Base-by-base conservation (phyloP, 2,329 filamentous ascomycete genomes). In the Pezicula neosporulosa region DNA sequence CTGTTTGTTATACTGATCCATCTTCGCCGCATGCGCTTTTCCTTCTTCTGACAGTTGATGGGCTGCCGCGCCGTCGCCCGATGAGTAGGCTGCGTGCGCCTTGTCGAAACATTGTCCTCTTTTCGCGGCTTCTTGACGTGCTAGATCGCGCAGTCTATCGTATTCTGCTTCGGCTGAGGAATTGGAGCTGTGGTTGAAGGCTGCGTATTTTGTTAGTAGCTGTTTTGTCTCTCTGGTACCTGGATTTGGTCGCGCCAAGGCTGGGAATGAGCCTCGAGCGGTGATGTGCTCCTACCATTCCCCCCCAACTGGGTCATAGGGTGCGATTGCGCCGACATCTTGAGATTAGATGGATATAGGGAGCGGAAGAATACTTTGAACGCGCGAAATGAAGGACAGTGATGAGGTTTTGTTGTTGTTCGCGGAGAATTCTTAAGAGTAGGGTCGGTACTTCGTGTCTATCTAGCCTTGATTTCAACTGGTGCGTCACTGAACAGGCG, bases 1-100 rank as follows among this genome's bases (percentile, higher is more conserved):
- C 70, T 96, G 90, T 58, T 82, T 84, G 77, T 97, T 97, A 74
- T 91, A 95, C 54, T 86, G 77, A 59, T 95, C 90, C 83, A 95
- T 94, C 67, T 87, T 82, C 52, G 83, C 82, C 39, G 86, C 91
- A 69, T 97, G 92, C 42, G 75, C 71, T 72, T 97, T 96, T 65
- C 89, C 90, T 70, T 96, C 82, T 63, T 94, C 85, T 37, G 87
- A 92, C 48, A 96, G 80, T 50, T 89, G 75, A 69, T 97, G 91
- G 47, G 94, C 94, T n/a, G 68, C 75, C 16, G 82, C 90, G 60
- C 91, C 89, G 68, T 97, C 90, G 66, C 93, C 92, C 51, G 76
- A 78, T 55, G 85, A 74, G 75, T 97, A 97, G 21, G 93, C 93
- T 66, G 90, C 77, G 63, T 88, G 85, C 18, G 87, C 86, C 64